Base-by-base conservation (phyloP, 768 basidiomycete species). In the Lactifluus echinatus region DNA sequence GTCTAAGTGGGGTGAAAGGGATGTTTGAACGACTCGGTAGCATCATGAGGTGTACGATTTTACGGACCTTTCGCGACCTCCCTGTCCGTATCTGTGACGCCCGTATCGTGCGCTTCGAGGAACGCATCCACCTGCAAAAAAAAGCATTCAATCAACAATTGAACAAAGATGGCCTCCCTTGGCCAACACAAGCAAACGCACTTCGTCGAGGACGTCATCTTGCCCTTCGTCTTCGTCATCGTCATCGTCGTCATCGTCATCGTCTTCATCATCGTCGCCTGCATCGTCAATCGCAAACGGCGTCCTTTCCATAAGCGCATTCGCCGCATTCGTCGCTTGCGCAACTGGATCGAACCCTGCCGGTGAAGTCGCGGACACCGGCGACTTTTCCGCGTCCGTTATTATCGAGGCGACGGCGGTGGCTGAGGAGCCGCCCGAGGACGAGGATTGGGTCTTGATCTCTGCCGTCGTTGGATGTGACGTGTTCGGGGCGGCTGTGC, bases 271-370 rank as follows among this genome's bases (percentile, higher is more conserved):
- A 11, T 87, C 88, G 56, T 91, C 89, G 51, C 84, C 86, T 3
- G 85, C 90, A 70, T 93, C 92, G 66, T 99, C 96, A 58, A 98
- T 96, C n/a, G 92, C 92, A 68, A 99, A 99, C 62, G 87, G 86
- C 24, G 91, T 93, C 42, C 95, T 77, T 68, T 95, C 89, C 86
- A 94, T 86, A 45, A 92, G 76, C 29, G 58, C 58, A 28, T 59
- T 21, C 34, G 89, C 89, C 31, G 86, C 86, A 61, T 82, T 87
- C 50, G 86, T 89, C 0, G 84, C 85, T 64, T 85, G 77, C 47
- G 90, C 75, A 74, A 87, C 79, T 21, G 84, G 79, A 24, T 82
- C 79, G 43, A 79, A 74, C 45, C 59, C 64, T 3, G 67, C 64
- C 14, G 60, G 66, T 36, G 66, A 65, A 21, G 60, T 65, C 53